Evolutionary conservation across 148 eudicot genomes (phyloP).

Genomic region (Talinum fruticosum): DNA sequence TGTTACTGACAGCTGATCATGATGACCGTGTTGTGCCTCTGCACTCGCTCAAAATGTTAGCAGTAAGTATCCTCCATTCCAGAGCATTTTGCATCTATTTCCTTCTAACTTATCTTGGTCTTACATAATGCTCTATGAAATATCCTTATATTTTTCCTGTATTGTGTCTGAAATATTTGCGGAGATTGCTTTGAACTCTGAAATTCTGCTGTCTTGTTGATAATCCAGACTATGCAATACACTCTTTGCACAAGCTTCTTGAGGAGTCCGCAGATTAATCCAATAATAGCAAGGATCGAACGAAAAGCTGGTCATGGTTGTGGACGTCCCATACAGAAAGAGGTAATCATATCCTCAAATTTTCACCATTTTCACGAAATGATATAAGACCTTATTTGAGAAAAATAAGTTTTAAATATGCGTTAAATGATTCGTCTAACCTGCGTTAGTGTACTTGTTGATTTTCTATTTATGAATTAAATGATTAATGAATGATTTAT

Average conservation of each 20-base stretch:
- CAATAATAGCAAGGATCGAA: slow-evolving; percentile 79
- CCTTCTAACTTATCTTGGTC: background rate
- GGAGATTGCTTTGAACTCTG: background rate
- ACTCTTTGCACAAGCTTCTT: slow-evolving; percentile 73
- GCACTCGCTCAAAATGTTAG: slow-evolving; percentile 79
- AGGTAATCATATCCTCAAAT: slow-evolving; percentile 35
- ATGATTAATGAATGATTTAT: too few species aligned
- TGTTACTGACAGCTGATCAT: slow-evolving; percentile 93
- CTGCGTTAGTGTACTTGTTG: too few species aligned
- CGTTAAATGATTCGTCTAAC: too few species aligned
- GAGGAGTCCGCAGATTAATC: slow-evolving; percentile 81
- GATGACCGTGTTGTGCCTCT: slow-evolving; percentile 93
- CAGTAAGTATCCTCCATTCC: slow-evolving; percentile 43
- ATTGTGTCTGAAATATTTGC: too few species aligned
- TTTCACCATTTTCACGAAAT: too few species aligned
- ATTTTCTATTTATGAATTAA: too few species aligned
- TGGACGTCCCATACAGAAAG: slow-evolving; percentile 79
- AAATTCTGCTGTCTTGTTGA: background rate
- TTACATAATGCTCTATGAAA: too few species aligned
- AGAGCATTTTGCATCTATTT: background rate
- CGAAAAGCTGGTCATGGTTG: slow-evolving; percentile 86
- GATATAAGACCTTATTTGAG: too few species aligned
- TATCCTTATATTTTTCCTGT: too few species aligned
- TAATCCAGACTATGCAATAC: slow-evolving; percentile 70
- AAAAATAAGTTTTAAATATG: too few species aligned